Conservation (phyloP, 164 flowering plant species). For the Cinnamomum micranthum region DNA sequence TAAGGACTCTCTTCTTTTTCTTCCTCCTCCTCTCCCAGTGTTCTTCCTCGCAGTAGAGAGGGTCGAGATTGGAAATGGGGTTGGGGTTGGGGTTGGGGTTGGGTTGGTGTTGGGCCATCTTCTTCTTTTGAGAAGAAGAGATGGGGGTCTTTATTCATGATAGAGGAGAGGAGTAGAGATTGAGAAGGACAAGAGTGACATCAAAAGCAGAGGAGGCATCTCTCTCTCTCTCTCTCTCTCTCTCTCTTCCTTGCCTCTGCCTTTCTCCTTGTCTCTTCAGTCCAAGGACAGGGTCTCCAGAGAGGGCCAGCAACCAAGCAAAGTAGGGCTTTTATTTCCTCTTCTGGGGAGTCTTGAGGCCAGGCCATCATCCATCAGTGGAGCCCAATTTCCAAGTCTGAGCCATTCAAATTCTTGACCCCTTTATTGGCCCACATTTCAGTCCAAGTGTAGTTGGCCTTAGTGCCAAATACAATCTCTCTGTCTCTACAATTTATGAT, state of each 20-base stretch:
- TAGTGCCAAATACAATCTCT: too few relatives aligned
- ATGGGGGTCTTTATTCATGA: slow-evolving; percentile 8
- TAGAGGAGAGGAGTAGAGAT: neutral
- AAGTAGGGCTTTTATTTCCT: too few relatives aligned
- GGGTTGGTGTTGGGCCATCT: slow-evolving; percentile 24
- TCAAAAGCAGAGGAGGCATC: neutral
- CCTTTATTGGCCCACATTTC: too few relatives aligned
- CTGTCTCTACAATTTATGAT: too few relatives aligned
- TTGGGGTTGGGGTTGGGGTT: neutral
- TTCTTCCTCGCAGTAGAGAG: slow-evolving; percentile 58
- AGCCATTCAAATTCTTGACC: too few relatives aligned
- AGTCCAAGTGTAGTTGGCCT: too few relatives aligned
- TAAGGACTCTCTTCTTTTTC: neutral
- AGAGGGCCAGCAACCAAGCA: too few relatives aligned
- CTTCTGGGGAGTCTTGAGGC: too few relatives aligned
- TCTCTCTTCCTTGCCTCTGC: neutral
- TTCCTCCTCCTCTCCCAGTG: slow-evolving; percentile 5
- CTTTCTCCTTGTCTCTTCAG: neutral
- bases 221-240: neutral
- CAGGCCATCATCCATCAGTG: too few relatives aligned
- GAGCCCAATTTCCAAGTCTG: too few relatives aligned
- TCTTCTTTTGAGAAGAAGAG: slow-evolving; percentile 56
- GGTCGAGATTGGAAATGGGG: slow-evolving; percentile 32
- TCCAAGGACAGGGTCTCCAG: too few relatives aligned
- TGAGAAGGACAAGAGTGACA: slow-evolving; percentile 2